These are phyloP conservation scores for Ustilago cynodontis DNA, from an alignment of 1,284 basidiomycete species.

Conservation along the genomic window DNA sequence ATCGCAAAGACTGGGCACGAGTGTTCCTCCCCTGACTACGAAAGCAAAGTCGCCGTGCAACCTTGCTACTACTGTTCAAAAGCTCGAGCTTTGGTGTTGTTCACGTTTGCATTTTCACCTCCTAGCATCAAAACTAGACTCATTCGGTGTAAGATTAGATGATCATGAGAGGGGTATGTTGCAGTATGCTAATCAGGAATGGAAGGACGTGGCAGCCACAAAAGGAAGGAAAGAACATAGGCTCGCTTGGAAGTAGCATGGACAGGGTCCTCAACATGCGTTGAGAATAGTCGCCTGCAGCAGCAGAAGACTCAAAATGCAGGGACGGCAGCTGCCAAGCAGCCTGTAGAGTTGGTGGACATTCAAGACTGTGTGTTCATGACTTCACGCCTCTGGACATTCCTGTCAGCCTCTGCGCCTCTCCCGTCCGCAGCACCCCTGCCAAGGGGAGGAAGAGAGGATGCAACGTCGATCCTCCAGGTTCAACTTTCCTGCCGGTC, in stretches of 20 bases:
- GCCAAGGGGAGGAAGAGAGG: neutral
- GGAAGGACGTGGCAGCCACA: slow-evolving; percentile 1
- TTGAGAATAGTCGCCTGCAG: neutral
- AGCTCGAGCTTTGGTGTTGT: too few species aligned
- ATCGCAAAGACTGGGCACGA: neutral
- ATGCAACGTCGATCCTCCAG: slow-evolving; percentile 17
- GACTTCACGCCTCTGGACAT: neutral
- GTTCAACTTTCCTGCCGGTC: neutral
- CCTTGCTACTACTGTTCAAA: neutral
- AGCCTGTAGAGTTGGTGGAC: slow-evolving; percentile 1
- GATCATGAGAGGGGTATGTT: neutral
- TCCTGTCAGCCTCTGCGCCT: neutral
- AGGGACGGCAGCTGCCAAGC: slow-evolving; percentile 7
- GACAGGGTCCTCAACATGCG: neutral
- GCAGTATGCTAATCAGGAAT: neutral
- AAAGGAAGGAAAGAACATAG: slow-evolving; percentile 1
- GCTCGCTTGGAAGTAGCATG: slow-evolving; percentile 6
- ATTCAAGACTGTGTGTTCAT: neutral
- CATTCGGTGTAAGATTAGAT: neutral
- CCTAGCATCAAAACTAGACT: slow-evolving; percentile 1
- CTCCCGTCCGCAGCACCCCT: neutral
- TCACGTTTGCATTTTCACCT: too few species aligned
- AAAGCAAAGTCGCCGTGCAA: neutral
- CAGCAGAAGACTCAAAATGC: neutral
- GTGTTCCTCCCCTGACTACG: neutral